Percentiles rank a stretch among this genome's conserved stretches.
These are phyloP conservation scores for Termitomyces sp. DNA, from an alignment of 768 basidiomycete species.

Conservation along the genomic window DNA sequence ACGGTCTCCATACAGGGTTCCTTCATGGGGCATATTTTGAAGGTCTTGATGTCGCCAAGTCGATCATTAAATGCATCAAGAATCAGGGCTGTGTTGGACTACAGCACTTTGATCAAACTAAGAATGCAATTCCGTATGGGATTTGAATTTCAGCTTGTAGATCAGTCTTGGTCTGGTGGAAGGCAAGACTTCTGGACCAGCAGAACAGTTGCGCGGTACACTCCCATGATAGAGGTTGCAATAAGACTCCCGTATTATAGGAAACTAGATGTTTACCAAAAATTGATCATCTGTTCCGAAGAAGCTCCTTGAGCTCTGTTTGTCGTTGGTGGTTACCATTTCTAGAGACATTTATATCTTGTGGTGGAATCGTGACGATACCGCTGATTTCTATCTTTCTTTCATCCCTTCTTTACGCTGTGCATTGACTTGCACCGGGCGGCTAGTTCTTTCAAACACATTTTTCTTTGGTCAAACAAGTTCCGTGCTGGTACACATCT, in stretches of 20 bases:
- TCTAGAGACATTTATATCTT: not conserved
- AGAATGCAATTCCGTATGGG: conserved; percentile 22
- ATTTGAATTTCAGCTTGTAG: not conserved
- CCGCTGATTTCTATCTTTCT: not conserved
- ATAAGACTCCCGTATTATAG: not conserved
- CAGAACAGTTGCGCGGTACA: not conserved
- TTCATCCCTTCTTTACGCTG: conserved; percentile 2
- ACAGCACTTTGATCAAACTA: conserved; percentile 17
- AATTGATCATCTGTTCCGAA: not conserved
- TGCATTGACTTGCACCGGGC: conserved; percentile 10
- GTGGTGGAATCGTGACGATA: not conserved
- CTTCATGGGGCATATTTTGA: conserved; percentile 56
- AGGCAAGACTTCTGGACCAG: not conserved
- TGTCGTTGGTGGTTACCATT: not conserved
- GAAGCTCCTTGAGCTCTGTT: not conserved
- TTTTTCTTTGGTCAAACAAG: conserved; percentile 1
- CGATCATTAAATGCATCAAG: conserved; percentile 37
- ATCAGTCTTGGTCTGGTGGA: not conserved
- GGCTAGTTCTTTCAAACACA: conserved; percentile 8
- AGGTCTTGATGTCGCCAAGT: conserved; percentile 34
- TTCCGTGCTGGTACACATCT: not conserved
- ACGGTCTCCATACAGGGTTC: conserved; percentile 33
- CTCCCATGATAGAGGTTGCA: not conserved
- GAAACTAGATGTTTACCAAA: not conserved
- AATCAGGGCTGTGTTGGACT: conserved; percentile 14